Base-by-base conservation (phyloP, 257 asterid genomes). In the Solanum rostratum region DNA sequence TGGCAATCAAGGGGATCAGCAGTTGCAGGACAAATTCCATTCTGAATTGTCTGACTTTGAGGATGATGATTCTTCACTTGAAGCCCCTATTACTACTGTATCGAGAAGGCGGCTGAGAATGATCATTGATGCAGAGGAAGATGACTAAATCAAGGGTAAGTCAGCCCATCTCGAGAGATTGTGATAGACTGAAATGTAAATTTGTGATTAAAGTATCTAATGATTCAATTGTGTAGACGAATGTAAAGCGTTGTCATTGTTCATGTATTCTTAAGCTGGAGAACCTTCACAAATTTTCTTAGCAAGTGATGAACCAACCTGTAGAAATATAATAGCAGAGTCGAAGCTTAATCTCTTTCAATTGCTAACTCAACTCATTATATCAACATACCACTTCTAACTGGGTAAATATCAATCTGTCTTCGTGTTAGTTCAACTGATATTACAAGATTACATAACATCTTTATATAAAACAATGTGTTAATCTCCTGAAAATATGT, bases 61-160 rank as follows among this genome's bases (percentile, higher is more conserved):
- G 45, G 94, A 89, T 73, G 85, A 88, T 37, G 73, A 55, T 9
- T 86, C 86, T 43, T 83, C 84, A 24, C 82, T 68, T 81, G 62
- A 86, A 52, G 62, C 89, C 46, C 91, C 84, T 78, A 87, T 84
- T 37, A 55, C 74, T 27, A 71, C 88, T 83, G 86, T 81, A 29
- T 66, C 88, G 14, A 95, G 98, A 89, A 93, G 98, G 91, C 93
- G 90, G 57, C 85, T 87, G 60, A 90, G 97, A 87, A 92, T 93
- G 97, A 92, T 96, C 39, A 85, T 96, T 73, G 97, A 96, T 86
- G 79, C 85, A 13, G 98, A 94, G 50, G 99, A 96, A 10, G 98
- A 94, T 19, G 97, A 92, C 65, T 93, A 82, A 87, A 57, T 19
- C 66, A 27, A 12, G 78, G 78, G 50, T 68, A 68, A 49, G 82